Evolutionary conservation across 148 eudicot genomes (phyloP).

Genomic region (Persicaria maculosa): DNA sequence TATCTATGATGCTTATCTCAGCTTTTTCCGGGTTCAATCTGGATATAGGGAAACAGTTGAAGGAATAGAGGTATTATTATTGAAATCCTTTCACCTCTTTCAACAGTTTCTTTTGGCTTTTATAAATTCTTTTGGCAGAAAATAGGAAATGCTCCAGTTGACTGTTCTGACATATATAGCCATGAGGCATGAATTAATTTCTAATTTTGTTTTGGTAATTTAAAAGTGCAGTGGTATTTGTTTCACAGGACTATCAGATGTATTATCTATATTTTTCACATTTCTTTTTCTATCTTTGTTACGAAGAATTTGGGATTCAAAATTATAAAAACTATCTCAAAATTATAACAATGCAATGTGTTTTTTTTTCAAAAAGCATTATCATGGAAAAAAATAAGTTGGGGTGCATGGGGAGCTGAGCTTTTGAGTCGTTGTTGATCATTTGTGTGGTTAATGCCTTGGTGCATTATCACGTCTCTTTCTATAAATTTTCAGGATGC

Average conservation of each 20-base stretch:
- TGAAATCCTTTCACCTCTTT: background rate
- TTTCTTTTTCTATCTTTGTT: background rate
- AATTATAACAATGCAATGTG: background rate
- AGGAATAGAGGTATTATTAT: conserved; percentile 73
- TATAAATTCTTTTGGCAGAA: background rate
- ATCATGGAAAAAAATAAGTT: background rate
- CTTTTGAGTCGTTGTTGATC: background rate
- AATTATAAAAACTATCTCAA: background rate
- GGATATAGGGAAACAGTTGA: conserved; percentile 98
- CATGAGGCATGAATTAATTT: background rate
- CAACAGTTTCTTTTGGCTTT: background rate
- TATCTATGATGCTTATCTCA: conserved; percentile 20
- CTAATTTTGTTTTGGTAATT: background rate
- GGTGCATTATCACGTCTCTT: background rate
- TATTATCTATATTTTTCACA: background rate
- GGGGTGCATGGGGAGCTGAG: background rate
- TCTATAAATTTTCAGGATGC: conserved; percentile 59
- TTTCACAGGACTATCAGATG: background rate
- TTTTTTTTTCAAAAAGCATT: background rate
- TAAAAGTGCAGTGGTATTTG: background rate
- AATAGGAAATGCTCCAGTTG: background rate
- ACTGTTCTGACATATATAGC: background rate
- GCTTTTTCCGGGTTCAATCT: conserved; percentile 67
- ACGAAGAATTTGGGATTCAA: background rate
- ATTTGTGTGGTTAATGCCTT: background rate